Percentiles rank a stretch among this genome's conserved stretches.
phyloP scores from a whole-genome alignment of 768 basidiomycete genomes.

The Glaciozyma martinii region DNA sequence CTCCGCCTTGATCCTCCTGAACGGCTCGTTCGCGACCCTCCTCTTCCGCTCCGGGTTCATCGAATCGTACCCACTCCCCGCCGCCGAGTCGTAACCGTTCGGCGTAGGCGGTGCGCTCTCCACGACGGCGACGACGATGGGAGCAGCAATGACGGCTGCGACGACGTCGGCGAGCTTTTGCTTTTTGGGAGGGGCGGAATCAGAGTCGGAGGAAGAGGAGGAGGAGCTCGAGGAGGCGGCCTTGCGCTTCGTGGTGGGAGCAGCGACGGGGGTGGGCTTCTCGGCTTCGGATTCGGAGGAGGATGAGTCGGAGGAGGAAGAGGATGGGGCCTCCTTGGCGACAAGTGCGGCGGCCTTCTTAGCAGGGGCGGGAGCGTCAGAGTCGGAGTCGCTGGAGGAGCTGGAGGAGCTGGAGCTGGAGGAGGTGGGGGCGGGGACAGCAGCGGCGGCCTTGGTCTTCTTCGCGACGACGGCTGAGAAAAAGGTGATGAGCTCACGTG shows the following conservation, averaged over 20 bases:
- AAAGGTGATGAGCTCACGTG: neutral
- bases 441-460: neutral
- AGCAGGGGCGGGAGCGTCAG: constrained; percentile 2
- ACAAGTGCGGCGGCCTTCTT: constrained; percentile 1
- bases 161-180: constrained; percentile 29
- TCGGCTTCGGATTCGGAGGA: constrained; percentile 23
- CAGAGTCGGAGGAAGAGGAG: constrained; percentile 6
- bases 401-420: neutral
- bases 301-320: constrained; percentile 33
- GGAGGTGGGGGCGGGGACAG: neutral
- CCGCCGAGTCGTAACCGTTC: constrained; percentile 35
- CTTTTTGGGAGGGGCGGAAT: constrained; percentile 24
- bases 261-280: constrained; percentile 1
- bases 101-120: neutral
- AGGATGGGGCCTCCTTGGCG: neutral
- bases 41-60: constrained; percentile 9
- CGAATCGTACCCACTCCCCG: constrained; percentile 3
- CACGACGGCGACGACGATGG: neutral
- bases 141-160: neutral
- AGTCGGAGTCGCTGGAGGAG: neutral
- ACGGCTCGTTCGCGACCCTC: constrained; percentile 52
- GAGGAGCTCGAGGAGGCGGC: constrained; percentile 27
- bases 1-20: constrained; percentile 67
- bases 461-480: neutral
- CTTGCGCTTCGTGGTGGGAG: constrained; percentile 36